phyloP scores from a whole-genome alignment of 2,329 filamentous ascomycete species.

The Pseudofabraea citricarpa region DNA sequence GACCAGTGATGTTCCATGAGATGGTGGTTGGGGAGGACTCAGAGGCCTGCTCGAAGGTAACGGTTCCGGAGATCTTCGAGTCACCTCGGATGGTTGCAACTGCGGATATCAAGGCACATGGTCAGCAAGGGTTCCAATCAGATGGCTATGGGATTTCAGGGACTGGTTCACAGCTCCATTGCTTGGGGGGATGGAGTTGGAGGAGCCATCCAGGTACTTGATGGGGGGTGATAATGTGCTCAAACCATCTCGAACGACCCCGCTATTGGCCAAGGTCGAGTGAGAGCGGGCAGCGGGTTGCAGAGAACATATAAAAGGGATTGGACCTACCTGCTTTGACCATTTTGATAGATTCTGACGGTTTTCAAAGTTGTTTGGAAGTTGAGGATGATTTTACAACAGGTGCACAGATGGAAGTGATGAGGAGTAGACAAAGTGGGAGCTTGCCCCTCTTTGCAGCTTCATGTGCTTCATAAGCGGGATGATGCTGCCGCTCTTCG shows the following conservation, averaged over 20 bases:
- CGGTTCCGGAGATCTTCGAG: conserved; percentile 88
- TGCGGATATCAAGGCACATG: conserved; percentile 33
- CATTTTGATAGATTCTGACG: conserved; percentile 67
- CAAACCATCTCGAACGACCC: conserved; percentile 48
- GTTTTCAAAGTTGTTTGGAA: conserved; percentile 11
- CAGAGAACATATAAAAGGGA: conserved; percentile 6
- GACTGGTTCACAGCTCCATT: too few relatives aligned
- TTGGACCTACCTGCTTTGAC: conserved; percentile 86
- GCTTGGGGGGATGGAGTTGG: conserved; percentile 15
- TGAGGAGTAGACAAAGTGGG: background rate
- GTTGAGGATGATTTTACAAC: background rate
- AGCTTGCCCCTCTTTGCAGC: too few relatives aligned
- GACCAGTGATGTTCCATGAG: conserved; percentile 86
- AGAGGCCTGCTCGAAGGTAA: conserved; percentile 88
- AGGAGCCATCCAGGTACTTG: conserved; percentile 41
- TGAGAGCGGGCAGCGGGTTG: conserved; percentile 6
- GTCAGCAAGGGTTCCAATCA: conserved; percentile 13
- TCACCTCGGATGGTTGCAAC: conserved; percentile 97
- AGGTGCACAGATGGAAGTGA: conserved; percentile 1
- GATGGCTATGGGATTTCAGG: too few relatives aligned
- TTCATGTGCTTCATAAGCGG: too few relatives aligned
- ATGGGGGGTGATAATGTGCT: conserved; percentile 45
- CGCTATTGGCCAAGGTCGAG: conserved; percentile 17
- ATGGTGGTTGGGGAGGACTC: conserved; percentile 81
- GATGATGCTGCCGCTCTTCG: too few relatives aligned